These are phyloP conservation scores for Solanum clarkiae DNA, from an alignment of 257 asterid genomes.

Conservation along the genomic window DNA sequence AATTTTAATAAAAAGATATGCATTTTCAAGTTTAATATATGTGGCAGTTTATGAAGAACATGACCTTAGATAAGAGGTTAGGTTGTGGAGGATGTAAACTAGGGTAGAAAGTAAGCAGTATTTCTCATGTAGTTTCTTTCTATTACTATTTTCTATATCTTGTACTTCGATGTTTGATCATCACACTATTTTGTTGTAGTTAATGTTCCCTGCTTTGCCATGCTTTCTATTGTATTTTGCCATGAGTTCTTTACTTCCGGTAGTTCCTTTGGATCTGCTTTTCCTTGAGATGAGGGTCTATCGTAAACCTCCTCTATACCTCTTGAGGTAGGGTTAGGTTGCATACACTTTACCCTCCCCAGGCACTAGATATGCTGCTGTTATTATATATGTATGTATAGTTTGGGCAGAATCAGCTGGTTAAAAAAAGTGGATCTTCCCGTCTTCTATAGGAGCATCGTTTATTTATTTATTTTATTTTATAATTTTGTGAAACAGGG, in stretches of 20 bases:
- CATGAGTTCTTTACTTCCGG: not conserved
- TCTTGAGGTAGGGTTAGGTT: not conserved
- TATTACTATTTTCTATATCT: not conserved
- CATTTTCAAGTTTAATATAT: not conserved
- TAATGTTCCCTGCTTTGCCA: not conserved
- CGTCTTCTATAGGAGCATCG: not conserved
- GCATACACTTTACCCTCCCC: not conserved
- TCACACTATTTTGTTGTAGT: not conserved
- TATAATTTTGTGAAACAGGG: not conserved
- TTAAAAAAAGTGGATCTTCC: not conserved
- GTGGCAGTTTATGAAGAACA: not conserved
- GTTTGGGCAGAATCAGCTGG: not conserved
- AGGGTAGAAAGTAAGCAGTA: not conserved
- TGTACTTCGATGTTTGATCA: not conserved
- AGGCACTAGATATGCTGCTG: not conserved
- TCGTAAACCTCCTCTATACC: rapidly evolving
- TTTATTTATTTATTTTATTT: not conserved
- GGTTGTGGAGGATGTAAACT: not conserved
- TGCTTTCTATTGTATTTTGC: not conserved
- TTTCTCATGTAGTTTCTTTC: not conserved
- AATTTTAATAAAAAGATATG: too few relatives aligned
- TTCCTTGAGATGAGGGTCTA: not conserved
- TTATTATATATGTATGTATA: not conserved
- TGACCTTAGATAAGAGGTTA: not conserved
- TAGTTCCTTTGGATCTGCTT: not conserved